Evolutionary conservation across 306 rosid genomes (phyloP).

Genomic region (Cicer bijugum): DNA sequence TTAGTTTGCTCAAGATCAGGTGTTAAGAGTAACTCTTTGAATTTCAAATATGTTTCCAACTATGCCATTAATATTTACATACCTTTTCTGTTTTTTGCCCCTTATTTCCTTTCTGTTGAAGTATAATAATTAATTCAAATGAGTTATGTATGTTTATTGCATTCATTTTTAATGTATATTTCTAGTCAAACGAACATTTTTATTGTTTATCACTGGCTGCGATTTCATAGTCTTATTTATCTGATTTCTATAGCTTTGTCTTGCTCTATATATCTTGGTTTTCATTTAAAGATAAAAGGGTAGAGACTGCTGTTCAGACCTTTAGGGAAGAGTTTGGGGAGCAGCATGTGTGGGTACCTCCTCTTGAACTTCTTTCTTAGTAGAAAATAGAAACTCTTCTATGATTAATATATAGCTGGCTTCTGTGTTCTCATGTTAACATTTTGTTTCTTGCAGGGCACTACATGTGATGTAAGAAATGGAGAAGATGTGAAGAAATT

Average conservation of each 20-base stretch:
- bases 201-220: background rate
- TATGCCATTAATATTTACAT: background rate
- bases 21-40: conserved; percentile 43
- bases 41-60: conserved; percentile 30
- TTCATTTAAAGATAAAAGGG: conserved; percentile 63
- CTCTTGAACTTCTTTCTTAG: conserved; percentile 51
- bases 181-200: conserved; percentile 12
- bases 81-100: background rate
- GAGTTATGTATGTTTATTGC: conserved; percentile 1
- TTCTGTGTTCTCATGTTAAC: conserved; percentile 42
- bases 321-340: conserved; percentile 75
- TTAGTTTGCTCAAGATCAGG: conserved; percentile 85
- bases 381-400: conserved; percentile 18
- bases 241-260: conserved; percentile 20
- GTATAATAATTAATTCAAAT: background rate
- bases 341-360: conserved; percentile 98
- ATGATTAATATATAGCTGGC: conserved; percentile 6
- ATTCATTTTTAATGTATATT: conserved; percentile 12
- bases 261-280: conserved; percentile 28
- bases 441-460: conserved; percentile 65
- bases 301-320: conserved; percentile 64
- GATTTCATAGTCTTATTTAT: conserved; percentile 29
- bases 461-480: conserved; percentile 80
- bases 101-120: background rate
- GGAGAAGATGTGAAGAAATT: conserved; percentile 82